A percentile compares a stretch with the other conserved stretches of the same genome.
Evolutionary conservation across 2,329 filamentous ascomycete species (phyloP).

Genomic region (Cladophialophora chaetospira): DNA sequence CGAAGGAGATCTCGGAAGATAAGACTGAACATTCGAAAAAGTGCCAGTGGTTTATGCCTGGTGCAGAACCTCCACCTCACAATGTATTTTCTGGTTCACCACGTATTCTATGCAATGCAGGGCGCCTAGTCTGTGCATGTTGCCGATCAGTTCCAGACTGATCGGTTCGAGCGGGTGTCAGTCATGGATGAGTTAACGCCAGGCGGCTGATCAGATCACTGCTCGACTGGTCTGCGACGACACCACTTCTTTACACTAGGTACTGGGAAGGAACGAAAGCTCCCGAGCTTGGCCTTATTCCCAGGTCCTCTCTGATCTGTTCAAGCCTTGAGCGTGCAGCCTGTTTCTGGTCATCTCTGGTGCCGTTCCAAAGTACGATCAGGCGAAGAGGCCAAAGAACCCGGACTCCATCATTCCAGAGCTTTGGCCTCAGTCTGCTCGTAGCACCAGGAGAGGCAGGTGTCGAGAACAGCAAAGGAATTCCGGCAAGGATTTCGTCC

Average conservation of each 20-base stretch:
- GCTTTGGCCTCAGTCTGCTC: not conserved
- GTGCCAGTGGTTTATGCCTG: too few relatives aligned
- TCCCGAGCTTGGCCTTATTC: not conserved
- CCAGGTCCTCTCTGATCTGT: slow-evolving; percentile 11
- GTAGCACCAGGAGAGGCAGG: not conserved
- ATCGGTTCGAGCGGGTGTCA: not conserved
- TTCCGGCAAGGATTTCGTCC: slow-evolving; percentile 17
- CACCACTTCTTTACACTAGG: not conserved
- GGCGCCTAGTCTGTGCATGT: not conserved
- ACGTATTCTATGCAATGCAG: not conserved
- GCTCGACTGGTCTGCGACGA: not conserved
- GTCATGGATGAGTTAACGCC: not conserved
- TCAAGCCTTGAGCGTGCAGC: not conserved
- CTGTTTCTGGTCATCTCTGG: slow-evolving; percentile 16
- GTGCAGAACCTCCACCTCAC: too few relatives aligned
- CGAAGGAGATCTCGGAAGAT: too few relatives aligned
- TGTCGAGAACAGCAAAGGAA: slow-evolving; percentile 1
- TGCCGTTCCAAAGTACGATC: slow-evolving; percentile 7
- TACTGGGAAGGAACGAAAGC: not conserved
- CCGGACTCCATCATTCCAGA: slow-evolving; percentile 26
- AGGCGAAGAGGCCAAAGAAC: slow-evolving; percentile 27
- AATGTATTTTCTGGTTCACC: too few relatives aligned
- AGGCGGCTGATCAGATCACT: not conserved
- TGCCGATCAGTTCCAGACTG: not conserved
- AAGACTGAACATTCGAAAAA: too few relatives aligned